Conservation (phyloP, 495 filamentous ascomycete species). For the Penicillium cinerascens region DNA sequence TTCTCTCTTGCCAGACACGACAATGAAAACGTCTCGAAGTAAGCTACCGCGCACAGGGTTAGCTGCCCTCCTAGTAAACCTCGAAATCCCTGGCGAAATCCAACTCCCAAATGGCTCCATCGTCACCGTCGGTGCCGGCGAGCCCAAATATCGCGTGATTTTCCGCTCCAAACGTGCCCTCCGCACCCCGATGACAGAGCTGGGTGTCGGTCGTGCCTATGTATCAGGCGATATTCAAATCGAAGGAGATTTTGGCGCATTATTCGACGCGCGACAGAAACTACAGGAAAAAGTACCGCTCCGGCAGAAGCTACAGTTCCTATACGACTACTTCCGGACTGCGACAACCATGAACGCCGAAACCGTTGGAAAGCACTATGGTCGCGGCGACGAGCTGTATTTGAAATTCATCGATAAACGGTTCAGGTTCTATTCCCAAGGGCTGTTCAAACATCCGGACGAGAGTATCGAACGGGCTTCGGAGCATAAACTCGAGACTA, state of each 20-base stretch:
- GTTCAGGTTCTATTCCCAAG: constrained; percentile 16
- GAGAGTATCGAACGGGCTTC: constrained; percentile 18
- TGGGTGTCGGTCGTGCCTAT: constrained; percentile 12
- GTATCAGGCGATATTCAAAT: constrained; percentile 10
- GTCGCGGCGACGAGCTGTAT: constrained; percentile 13
- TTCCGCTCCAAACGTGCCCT: constrained; percentile 8
- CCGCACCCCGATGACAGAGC: constrained; percentile 12
- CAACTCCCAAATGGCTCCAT: constrained; percentile 9
- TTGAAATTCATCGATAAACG: constrained; percentile 15
- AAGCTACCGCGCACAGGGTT: constrained; percentile 15
- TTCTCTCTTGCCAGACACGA: too few species aligned
- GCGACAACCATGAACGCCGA: constrained; percentile 13
- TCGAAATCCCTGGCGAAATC: constrained; percentile 14
- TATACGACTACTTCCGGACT: constrained; percentile 12
- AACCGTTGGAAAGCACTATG: constrained; percentile 15
- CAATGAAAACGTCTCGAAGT: not conserved
- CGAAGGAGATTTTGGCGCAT: constrained; percentile 6
- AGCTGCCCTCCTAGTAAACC: constrained; percentile 11
- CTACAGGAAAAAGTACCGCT: constrained; percentile 8
- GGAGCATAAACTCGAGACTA: constrained; percentile 13
- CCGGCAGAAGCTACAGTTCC: constrained; percentile 12
- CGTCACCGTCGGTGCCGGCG: not conserved
- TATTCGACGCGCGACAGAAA: constrained; percentile 5
- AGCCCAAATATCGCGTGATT: constrained; percentile 7
- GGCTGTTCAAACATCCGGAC: constrained; percentile 7